Evolutionary conservation across 176 grass and related monocot genomes (phyloP).

Genomic region (Oryza rufipogon): DNA sequence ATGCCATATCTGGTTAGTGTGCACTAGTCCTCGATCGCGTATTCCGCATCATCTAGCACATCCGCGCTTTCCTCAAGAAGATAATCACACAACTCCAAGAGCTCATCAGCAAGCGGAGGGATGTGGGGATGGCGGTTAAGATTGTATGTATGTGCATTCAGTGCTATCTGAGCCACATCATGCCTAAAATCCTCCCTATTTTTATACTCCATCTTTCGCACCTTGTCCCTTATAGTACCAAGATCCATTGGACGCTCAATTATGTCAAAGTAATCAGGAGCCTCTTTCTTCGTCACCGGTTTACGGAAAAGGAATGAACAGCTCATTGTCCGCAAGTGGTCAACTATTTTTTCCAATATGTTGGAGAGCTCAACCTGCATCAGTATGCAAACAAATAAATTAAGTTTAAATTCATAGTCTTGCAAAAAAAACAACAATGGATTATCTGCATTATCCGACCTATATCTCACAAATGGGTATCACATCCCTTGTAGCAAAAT

Average conservation of each 20-base stretch:
- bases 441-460: background rate
- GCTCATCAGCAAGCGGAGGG: conserved; percentile 79
- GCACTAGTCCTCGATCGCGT: conserved; percentile 49
- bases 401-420: background rate
- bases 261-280: conserved; percentile 78
- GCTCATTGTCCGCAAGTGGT: conserved; percentile 40
- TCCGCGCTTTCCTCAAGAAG: conserved; percentile 45
- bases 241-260: conserved; percentile 83
- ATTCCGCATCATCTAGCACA: conserved; percentile 57
- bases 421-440: background rate
- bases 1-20: conserved; percentile 13
- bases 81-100: conserved; percentile 64
- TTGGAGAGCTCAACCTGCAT: conserved; percentile 90
- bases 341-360: conserved; percentile 81
- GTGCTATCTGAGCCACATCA: conserved; percentile 74
- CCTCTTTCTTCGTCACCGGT: conserved; percentile 90
- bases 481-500: background rate
- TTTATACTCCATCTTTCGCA: conserved; percentile 85
- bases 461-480: background rate
- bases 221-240: conserved; percentile 86
- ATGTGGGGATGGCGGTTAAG: conserved; percentile 62
- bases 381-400: conserved; percentile 10
- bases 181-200: conserved; percentile 77
- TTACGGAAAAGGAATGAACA: conserved; percentile 70
- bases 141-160: conserved; percentile 80